These are phyloP conservation scores for Chlamydomonas incerta DNA, from an alignment of 139 green algal species.

Conservation along the genomic window DNA sequence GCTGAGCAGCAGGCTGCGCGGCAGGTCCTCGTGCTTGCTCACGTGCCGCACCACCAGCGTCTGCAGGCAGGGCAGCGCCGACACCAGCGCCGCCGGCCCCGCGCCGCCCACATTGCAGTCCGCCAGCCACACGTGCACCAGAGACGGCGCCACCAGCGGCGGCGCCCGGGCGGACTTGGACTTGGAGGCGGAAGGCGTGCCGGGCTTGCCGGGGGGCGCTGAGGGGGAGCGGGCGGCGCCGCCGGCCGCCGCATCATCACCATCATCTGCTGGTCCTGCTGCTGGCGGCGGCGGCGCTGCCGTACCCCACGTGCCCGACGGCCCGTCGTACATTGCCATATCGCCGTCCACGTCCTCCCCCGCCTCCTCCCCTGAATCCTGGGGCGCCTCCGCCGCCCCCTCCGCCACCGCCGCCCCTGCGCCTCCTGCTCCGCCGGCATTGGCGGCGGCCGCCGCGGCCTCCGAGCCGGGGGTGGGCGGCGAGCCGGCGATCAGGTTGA, in stretches of 20 bases:
- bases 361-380: too few species aligned
- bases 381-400: too few species aligned
- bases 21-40: slow-evolving; percentile 27
- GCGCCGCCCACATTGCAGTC: slow-evolving; percentile 34
- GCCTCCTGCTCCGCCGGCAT: too few species aligned
- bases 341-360: too few species aligned
- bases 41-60: slow-evolving; percentile 31
- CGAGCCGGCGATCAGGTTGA: slow-evolving; percentile 18
- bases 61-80: slow-evolving; percentile 25
- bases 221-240: background rate
- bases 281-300: too few species aligned
- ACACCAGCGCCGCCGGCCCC: background rate
- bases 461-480: background rate
- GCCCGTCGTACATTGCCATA: too few species aligned
- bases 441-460: too few species aligned
- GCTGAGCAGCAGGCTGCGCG: background rate
- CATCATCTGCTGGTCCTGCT: background rate
- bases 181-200: background rate
- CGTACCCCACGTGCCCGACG: too few species aligned
- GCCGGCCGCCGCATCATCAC: background rate
- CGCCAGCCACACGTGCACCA: slow-evolving; percentile 34
- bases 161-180: too few species aligned
- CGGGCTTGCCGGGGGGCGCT: background rate
- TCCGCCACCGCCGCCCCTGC: background rate
- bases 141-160: background rate